These are phyloP conservation scores for Dryas alaskensis DNA, from an alignment of 306 rosid genomes.

Conservation along the genomic window DNA sequence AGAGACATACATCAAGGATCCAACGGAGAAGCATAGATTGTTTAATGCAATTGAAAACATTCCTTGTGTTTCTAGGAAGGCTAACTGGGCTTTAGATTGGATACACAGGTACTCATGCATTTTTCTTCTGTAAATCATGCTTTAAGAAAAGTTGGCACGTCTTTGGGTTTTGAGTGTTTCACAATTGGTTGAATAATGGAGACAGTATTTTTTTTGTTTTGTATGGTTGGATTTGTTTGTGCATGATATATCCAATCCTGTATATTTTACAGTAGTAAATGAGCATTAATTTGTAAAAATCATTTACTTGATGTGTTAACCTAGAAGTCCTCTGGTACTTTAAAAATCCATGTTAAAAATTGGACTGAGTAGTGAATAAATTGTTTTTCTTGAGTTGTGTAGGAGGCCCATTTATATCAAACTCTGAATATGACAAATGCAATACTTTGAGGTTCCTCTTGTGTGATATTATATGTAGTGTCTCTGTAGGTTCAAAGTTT, in stretches of 20 bases:
- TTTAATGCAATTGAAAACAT: slow-evolving; percentile 82
- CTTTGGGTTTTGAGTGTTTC: background rate
- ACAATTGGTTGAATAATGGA: background rate
- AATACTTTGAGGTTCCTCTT: background rate
- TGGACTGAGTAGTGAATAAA: background rate
- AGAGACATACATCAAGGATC: slow-evolving; percentile 84
- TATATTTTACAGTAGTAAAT: too few relatives aligned
- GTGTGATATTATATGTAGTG: background rate
- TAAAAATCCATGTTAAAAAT: background rate
- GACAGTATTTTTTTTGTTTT: background rate
- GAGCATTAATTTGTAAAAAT: background rate
- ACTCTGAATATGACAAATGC: background rate
- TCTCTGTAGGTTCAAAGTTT: background rate
- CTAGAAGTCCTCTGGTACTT: background rate
- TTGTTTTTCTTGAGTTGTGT: background rate
- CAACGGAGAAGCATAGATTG: slow-evolving; percentile 74
- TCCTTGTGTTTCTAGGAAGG: slow-evolving; percentile 80
- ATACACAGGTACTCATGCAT: slow-evolving; percentile 53
- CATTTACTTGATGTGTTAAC: background rate
- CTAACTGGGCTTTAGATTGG: slow-evolving; percentile 89
- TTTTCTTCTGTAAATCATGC: background rate
- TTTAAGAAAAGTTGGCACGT: background rate
- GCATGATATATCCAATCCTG: background rate
- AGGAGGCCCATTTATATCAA: background rate
- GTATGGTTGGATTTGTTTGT: background rate